These are phyloP conservation scores for Cladosporium sp. DNA, from an alignment of 2,329 filamentous ascomycete genomes.

Conservation along the genomic window DNA sequence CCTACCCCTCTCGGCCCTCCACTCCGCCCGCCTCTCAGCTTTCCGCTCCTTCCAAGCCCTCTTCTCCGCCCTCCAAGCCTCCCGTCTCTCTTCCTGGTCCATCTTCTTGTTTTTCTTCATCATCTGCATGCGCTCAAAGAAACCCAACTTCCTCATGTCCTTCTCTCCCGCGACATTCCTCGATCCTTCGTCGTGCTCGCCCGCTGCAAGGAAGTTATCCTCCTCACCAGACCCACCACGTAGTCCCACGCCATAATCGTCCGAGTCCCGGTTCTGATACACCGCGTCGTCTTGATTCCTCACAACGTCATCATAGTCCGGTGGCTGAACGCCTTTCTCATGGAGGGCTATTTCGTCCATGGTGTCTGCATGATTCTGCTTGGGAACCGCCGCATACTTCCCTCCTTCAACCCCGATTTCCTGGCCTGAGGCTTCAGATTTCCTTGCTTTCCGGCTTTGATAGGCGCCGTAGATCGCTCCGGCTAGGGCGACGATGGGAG, in stretches of 20 bases:
- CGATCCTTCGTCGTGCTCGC: not conserved
- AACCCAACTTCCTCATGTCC: not conserved
- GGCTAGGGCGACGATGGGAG: not conserved
- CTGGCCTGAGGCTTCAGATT: not conserved
- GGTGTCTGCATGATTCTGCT: not conserved
- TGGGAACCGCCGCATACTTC: not conserved
- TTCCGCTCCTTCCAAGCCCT: conserved; percentile 2
- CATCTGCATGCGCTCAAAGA: not conserved
- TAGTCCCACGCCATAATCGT: not conserved
- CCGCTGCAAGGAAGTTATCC: not conserved
- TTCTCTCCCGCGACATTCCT: not conserved
- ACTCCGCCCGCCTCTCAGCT: not conserved
- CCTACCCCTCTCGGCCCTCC: not conserved
- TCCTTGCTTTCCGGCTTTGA: not conserved
- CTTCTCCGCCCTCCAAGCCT: not conserved
- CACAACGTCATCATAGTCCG: conserved; percentile 1
- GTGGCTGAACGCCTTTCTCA: conserved; percentile 1
- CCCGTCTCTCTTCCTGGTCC: not conserved
- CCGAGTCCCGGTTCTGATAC: not conserved
- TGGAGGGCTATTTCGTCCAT: not conserved
- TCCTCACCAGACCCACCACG: not conserved
- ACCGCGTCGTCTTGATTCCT: not conserved
- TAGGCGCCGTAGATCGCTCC: conserved; percentile 1
- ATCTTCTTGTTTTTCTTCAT: conserved; percentile 13
- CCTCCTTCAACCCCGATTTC: not conserved